Base-by-base conservation (phyloP, 2,329 filamentous ascomycete genomes). In the Cucurbitaria berberidis region DNA sequence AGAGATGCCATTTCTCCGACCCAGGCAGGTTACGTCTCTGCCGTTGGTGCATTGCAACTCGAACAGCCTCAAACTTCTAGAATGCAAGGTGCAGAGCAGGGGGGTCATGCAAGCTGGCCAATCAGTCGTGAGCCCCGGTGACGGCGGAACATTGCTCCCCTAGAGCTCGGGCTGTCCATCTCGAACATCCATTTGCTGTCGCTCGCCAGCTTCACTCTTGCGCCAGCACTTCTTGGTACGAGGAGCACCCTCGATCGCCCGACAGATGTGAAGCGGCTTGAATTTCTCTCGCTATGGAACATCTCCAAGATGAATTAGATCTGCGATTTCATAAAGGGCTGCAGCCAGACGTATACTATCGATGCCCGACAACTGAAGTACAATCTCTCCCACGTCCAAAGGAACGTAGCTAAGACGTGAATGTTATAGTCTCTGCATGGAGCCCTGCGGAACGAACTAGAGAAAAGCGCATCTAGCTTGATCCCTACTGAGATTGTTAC, bases 321-420 rank as follows among this genome's bases (percentile, higher is more conserved):
- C 60, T 74, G 36, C 65, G 65, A 21, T 66, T 61, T 44, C 69
- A 72, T 52, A 65, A 60, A 10, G 62, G 59, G 15, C 51, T 69
- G 13, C 53, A 68, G 30, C 62, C 69, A 6, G 67, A 74, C 26
- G 69, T 71, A 18, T 73, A 73, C 54, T 73, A 72, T 39, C 63
- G 67, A 10, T 69, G 63, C 30, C 69, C 67, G 11, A 65, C 62
- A 3, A 58, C 57, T 40, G 69, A 68, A 62, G 66, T 68, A 63
- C 44, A 34, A 45, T 50, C 53, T 56, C 51, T 38, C 40, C 34
- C 24, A 24, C 35, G 43, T 43, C 27, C 34, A 5, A 46, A 38
- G 43, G 45, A 30, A 45, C 42, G 30, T 50, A 30, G 50, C 59
- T 67, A 57, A 70, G 53, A 36, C 45, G 36, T 46, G 46, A 24